These are phyloP conservation scores for Nakazawaea holstii DNA, from an alignment of 805 yeast species.

Conservation along the genomic window DNA sequence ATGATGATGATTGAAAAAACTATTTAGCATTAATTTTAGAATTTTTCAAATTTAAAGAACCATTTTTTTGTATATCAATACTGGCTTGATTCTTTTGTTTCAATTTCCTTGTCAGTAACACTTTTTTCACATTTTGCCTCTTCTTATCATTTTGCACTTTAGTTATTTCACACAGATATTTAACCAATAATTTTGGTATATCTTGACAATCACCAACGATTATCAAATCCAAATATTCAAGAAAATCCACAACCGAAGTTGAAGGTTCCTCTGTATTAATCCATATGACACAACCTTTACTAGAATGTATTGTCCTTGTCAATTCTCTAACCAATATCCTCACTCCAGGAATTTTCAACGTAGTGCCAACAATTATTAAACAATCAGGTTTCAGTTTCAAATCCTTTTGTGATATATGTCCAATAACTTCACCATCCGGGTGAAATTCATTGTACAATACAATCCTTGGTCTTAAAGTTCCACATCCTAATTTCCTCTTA, in stretches of 20 bases:
- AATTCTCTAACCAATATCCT: constrained; percentile 55
- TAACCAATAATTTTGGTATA: constrained; percentile 28
- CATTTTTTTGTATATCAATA: not conserved
- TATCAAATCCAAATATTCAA: constrained; percentile 50
- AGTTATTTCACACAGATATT: constrained; percentile 21
- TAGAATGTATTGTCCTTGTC: constrained; percentile 49
- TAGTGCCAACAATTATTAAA: constrained; percentile 77
- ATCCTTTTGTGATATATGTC: constrained; percentile 66
- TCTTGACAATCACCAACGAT: constrained; percentile 65
- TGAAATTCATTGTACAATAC: constrained; percentile 71
- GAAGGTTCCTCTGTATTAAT: constrained; percentile 52
- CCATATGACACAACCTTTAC: constrained; percentile 59
- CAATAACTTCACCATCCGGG: constrained; percentile 87
- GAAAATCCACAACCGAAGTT: constrained; percentile 40
- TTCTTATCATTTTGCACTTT: constrained; percentile 12
- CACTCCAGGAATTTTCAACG: constrained; percentile 76
- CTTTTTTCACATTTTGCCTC: constrained; percentile 16
- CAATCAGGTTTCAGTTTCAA: constrained; percentile 67
- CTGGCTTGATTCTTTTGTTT: not conserved
- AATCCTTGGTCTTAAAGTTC: constrained; percentile 59
- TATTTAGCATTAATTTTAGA: constrained; percentile 5
- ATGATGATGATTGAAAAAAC: constrained; percentile 38
- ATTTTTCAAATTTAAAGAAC: not conserved
- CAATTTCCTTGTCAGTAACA: not conserved
- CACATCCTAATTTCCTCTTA: constrained; percentile 57